Evolutionary conservation across 805 yeast species (phyloP).

Genomic region (Starmerella bacillaris): DNA sequence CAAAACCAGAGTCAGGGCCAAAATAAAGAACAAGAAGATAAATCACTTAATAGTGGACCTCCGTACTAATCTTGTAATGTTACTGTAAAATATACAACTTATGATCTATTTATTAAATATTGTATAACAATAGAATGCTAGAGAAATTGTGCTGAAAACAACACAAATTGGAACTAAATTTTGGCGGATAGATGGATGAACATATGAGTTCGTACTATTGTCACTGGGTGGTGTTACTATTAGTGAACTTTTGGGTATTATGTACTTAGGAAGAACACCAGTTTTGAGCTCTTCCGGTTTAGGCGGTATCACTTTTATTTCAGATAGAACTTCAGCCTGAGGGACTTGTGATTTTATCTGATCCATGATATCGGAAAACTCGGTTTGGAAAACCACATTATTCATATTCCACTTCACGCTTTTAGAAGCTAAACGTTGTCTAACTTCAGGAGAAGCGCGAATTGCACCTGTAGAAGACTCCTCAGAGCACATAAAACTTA

Average conservation of each 20-base stretch:
- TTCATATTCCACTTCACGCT: constrained; percentile 42
- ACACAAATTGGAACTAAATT: no score
- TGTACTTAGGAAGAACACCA: no score
- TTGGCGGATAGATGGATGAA: no score
- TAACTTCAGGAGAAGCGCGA: constrained; percentile 38
- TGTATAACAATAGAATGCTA: no score
- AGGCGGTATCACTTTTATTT: constrained; percentile 13
- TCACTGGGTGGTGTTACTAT: no score
- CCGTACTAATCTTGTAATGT: constrained; percentile 1
- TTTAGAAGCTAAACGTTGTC: constrained; percentile 35
- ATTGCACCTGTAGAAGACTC: constrained; percentile 70
- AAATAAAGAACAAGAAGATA: neutral
- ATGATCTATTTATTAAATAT: no score
- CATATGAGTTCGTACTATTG: no score
- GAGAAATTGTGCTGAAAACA: no score
- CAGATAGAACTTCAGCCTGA: constrained; percentile 4
- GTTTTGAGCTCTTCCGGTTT: no score
- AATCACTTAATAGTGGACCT: neutral
- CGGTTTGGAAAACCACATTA: constrained; percentile 32
- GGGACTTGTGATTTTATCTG: constrained; percentile 9
- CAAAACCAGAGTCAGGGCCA: constrained; percentile 1
- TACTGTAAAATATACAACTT: no score
- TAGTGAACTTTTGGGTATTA: no score
- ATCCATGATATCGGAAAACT: constrained; percentile 52
- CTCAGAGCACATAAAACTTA: constrained; percentile 75